Evolutionary conservation across 305 asterid genomes (phyloP).

Genomic region (Vinca major): DNA sequence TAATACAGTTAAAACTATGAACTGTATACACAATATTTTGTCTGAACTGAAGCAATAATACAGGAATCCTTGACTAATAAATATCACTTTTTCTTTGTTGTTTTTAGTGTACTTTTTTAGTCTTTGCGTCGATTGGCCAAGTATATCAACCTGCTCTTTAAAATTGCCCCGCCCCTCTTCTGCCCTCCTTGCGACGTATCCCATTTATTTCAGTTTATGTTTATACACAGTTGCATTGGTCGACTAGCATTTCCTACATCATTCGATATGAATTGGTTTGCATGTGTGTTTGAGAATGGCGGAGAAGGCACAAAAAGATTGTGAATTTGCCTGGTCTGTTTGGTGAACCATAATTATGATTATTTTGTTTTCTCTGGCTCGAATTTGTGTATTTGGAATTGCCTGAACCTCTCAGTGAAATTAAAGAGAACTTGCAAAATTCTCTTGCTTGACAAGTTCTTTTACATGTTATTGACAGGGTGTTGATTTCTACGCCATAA

Average conservation of each 20-base stretch:
- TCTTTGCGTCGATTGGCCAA: neutral
- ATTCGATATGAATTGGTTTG: neutral
- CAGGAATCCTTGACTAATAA: neutral
- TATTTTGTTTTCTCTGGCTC: neutral
- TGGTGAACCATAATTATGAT: neutral
- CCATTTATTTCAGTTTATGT: neutral
- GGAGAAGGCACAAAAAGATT: neutral
- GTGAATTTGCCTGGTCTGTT: neutral
- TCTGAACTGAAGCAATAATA: neutral
- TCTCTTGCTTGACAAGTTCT: slow-evolving; percentile 15
- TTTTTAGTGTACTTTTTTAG: neutral
- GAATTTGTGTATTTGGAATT: neutral
- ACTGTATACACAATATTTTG: too few species aligned
- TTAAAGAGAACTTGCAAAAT: neutral
- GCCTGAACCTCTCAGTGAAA: neutral
- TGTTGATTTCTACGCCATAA: slow-evolving; percentile 83
- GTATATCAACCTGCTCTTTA: neutral
- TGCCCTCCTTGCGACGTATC: neutral
- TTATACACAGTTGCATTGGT: neutral
- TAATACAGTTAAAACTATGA: neutral
- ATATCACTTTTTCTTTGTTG: neutral
- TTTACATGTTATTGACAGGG: slow-evolving; percentile 40
- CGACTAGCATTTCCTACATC: neutral
- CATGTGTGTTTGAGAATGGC: neutral
- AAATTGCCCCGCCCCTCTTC: neutral